A percentile compares a stretch with the other conserved stretches of the same genome.
Conservation (phyloP, 805 yeast genomes). For the Cyberlindnera suaveolens region DNA sequence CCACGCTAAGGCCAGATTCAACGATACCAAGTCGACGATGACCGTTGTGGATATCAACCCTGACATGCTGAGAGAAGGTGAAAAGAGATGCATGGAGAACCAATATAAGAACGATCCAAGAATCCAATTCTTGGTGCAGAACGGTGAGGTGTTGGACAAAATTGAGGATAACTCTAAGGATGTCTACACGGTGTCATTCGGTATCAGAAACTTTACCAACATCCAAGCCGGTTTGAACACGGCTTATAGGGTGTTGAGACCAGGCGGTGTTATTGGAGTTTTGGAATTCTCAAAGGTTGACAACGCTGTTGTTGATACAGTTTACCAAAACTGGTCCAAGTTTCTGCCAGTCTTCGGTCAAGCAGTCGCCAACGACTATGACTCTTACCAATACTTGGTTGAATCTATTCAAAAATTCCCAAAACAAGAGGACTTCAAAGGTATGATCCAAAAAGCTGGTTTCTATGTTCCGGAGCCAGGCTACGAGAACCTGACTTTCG, state of each 20-base stretch:
- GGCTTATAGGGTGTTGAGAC: conserved; percentile 93
- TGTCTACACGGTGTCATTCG: conserved; percentile 93
- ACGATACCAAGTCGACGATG: conserved; percentile 74
- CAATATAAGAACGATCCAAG: conserved; percentile 49
- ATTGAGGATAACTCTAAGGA: conserved; percentile 87
- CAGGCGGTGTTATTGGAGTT: conserved; percentile 97
- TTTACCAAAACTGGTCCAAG: conserved; percentile 85
- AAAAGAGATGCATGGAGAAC: conserved; percentile 58
- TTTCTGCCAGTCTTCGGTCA: conserved; percentile 93
- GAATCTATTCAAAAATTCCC: conserved; percentile 94
- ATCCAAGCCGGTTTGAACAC: conserved; percentile 89
- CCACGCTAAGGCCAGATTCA: conserved; percentile 75
- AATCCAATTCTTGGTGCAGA: conserved; percentile 78
- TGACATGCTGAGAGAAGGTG: conserved; percentile 93
- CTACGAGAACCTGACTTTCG: conserved; percentile 89
- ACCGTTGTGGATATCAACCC: conserved; percentile 92
- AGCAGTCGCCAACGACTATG: conserved; percentile 89
- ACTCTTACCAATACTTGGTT: conserved; percentile 92
- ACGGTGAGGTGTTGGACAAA: conserved; percentile 83
- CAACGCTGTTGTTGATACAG: conserved; percentile 63
- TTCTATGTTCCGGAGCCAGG: conserved; percentile 87
- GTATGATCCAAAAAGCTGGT: conserved; percentile 93
- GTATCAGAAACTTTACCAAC: conserved; percentile 93
- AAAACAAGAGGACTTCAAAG: conserved; percentile 80
- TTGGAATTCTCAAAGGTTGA: conserved; percentile 91